A percentile compares a stretch with the other conserved stretches of the same genome.
These are phyloP conservation scores for Lichtheimia ornata DNA, from an alignment of 371 early-diverging fungal species.

Conservation along the genomic window DNA sequence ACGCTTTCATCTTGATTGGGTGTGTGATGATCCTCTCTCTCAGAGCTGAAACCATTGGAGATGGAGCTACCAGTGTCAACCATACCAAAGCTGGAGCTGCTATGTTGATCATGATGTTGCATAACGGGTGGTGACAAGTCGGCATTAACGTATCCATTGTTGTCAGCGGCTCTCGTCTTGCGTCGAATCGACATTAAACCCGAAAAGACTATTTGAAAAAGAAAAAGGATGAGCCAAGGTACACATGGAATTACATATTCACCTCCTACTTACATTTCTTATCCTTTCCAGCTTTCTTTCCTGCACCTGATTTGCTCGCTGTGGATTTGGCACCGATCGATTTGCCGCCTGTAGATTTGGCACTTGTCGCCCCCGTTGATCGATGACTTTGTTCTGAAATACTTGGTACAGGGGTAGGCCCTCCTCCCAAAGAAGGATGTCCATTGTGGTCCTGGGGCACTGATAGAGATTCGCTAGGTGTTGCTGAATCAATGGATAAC, in stretches of 20 bases:
- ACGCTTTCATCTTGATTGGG: slow-evolving; percentile 8
- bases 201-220: slow-evolving; percentile 24
- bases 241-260: too few species aligned
- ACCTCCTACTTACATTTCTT: slow-evolving; percentile 16
- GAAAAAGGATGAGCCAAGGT: too few species aligned
- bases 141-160: slow-evolving; percentile 19
- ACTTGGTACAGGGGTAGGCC: slow-evolving; percentile 18
- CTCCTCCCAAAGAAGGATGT: not conserved
- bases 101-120: slow-evolving; percentile 13
- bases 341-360: slow-evolving; percentile 4
- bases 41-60: slow-evolving; percentile 7
- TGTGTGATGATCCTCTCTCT: slow-evolving; percentile 2
- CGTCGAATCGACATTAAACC: slow-evolving; percentile 39
- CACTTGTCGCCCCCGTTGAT: not conserved
- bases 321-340: not conserved
- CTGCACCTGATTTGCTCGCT: not conserved
- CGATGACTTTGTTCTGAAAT: slow-evolving; percentile 17
- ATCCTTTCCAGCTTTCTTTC: slow-evolving; percentile 17
- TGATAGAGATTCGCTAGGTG: slow-evolving; percentile 2
- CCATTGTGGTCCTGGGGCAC: not conserved
- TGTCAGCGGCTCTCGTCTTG: slow-evolving; percentile 24
- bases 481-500: slow-evolving; percentile 14
- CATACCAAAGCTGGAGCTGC: slow-evolving; percentile 11
- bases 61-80: slow-evolving; percentile 10
- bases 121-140: slow-evolving; percentile 16